Conservation (phyloP, 1,284 basidiomycete species). For the Fomitopsis pinicola region DNA sequence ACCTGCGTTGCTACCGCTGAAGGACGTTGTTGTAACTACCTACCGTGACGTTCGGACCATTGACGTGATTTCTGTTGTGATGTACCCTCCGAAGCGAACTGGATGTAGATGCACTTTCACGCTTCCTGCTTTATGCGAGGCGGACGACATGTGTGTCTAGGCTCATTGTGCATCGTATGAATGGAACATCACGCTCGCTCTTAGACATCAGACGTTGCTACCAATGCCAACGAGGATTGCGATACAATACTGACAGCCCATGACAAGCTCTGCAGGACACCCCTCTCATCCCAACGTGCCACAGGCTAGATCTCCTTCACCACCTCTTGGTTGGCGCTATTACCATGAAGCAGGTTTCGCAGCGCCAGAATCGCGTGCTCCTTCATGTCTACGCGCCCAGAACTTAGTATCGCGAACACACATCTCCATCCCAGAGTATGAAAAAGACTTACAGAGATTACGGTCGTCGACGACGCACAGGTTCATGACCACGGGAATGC, state of each 20-base stretch:
- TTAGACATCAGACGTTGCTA: no score
- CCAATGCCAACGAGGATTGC: no score
- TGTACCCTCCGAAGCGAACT: no score
- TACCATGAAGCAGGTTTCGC: constrained; percentile 71
- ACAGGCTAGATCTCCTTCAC: constrained; percentile 70
- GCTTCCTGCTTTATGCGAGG: no score
- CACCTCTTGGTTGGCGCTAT: constrained; percentile 74
- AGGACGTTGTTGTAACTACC: no score
- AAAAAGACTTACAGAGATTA: constrained; percentile 75
- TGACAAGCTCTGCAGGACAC: constrained; percentile 14
- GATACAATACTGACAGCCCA: neutral
- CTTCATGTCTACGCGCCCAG: constrained; percentile 59
- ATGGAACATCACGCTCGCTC: no score
- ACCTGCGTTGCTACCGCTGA: no score
- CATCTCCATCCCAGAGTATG: neutral
- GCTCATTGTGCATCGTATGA: no score
- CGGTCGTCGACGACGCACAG: constrained; percentile 86
- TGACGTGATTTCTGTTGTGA: no score
- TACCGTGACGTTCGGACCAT: no score
- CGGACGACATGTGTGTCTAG: no score
- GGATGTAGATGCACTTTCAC: no score
- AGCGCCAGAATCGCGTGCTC: constrained; percentile 88
- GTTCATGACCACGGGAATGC: constrained; percentile 78
- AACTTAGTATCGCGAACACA: neutral
- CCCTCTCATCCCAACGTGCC: constrained; percentile 54